Evolutionary conservation across 1,284 basidiomycete species (phyloP).

Genomic region (Moesziomyces parantarcticus): DNA sequence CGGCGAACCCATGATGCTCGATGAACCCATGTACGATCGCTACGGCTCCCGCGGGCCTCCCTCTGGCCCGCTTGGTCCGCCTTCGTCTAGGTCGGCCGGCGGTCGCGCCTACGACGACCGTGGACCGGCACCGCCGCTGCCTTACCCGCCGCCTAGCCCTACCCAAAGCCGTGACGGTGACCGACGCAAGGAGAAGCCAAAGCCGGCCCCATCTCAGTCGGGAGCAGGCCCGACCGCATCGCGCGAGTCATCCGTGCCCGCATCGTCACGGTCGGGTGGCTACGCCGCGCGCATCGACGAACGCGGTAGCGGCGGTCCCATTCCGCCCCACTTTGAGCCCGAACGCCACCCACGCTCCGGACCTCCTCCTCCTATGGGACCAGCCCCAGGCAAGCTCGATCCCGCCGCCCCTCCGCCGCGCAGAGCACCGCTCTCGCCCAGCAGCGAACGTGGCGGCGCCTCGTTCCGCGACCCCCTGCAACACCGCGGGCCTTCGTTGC

Average conservation of each 20-base stretch:
- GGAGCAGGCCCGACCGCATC: constrained; percentile 5
- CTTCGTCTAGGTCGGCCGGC: constrained; percentile 28
- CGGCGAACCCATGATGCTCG: constrained; percentile 37
- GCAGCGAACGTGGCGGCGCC: constrained; percentile 17
- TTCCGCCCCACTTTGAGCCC: constrained; percentile 32
- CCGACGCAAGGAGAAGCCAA: constrained; percentile 41
- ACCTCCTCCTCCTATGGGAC: constrained; percentile 31
- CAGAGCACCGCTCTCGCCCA: constrained; percentile 34
- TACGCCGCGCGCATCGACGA: constrained; percentile 13
- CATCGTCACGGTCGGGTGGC: constrained; percentile 15
- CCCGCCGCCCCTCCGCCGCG: constrained; percentile 12
- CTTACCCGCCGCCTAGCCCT: constrained; percentile 44
- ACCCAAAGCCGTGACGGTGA: constrained; percentile 40
- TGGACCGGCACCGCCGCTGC: constrained; percentile 35
- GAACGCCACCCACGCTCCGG: constrained; percentile 33
- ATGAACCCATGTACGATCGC: constrained; percentile 43
- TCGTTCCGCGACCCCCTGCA: constrained; percentile 19
- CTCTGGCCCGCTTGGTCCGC: constrained; percentile 31
- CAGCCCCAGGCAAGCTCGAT: constrained; percentile 25
- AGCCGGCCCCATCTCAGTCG: constrained; percentile 12
- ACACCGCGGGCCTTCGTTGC: constrained; percentile 31
- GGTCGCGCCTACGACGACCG: constrained; percentile 36
- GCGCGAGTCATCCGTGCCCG: constrained; percentile 31
- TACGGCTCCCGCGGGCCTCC: constrained; percentile 40
- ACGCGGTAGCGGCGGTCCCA: constrained; percentile 2